Evolutionary conservation across 345 rosid species (phyloP).

Genomic region (Sapria himalayana): DNA sequence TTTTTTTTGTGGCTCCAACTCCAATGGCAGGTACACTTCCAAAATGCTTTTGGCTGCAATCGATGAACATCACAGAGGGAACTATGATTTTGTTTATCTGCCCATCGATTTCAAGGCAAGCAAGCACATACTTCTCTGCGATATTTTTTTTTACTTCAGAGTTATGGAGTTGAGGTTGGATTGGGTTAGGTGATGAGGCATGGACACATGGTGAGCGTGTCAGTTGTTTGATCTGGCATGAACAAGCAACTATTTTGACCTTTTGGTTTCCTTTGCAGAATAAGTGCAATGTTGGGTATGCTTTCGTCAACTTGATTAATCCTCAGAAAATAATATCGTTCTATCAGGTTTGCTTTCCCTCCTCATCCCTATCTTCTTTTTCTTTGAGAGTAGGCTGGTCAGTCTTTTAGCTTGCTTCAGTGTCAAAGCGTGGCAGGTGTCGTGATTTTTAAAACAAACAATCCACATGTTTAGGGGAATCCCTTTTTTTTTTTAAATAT

Average conservation of each 20-base stretch:
- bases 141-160: conserved; percentile 1
- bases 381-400: too few relatives aligned
- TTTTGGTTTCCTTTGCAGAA: too few relatives aligned
- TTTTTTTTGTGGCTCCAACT: not conserved
- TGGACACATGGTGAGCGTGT: too few relatives aligned
- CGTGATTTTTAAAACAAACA: too few relatives aligned
- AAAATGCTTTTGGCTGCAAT: conserved; percentile 61
- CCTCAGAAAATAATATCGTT: conserved; percentile 62
- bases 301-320: conserved; percentile 68
- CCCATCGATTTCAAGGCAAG: conserved; percentile 63
- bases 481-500: too few relatives aligned
- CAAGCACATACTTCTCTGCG: conserved; percentile 8
- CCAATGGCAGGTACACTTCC: conserved; percentile 39
- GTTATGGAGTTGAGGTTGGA: too few relatives aligned
- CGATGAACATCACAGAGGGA: conserved; percentile 43
- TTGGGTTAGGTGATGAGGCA: not conserved
- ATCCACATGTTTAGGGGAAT: too few relatives aligned
- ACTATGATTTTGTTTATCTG: conserved; percentile 44
- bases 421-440: too few relatives aligned
- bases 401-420: too few relatives aligned
- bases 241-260: too few relatives aligned
- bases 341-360: conserved; percentile 30
- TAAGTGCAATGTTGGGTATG: conserved; percentile 88
- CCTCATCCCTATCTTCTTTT: too few relatives aligned
- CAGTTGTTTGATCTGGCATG: too few relatives aligned